Percentiles rank a stretch among this genome's conserved stretches.
phyloP scores from a whole-genome alignment of 2,329 filamentous ascomycete genomes.

The Didymella glomerata region DNA sequence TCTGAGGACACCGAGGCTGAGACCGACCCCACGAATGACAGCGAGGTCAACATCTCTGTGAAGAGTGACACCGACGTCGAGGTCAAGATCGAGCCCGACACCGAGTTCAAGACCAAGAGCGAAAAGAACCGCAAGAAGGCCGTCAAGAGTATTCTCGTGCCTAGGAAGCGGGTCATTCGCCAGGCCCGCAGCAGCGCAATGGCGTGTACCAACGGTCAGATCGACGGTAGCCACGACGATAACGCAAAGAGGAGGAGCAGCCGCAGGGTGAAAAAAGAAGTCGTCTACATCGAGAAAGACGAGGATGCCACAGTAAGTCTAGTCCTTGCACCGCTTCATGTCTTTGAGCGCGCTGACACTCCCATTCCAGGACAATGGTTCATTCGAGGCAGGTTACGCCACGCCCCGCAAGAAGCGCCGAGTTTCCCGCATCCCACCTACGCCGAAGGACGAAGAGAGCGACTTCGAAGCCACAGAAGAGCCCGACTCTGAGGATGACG shows the following conservation, averaged over 20 bases:
- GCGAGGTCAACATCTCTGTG: background rate
- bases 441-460: constrained; percentile 24
- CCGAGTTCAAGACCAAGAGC: background rate
- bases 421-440: constrained; percentile 2
- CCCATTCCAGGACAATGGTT: constrained; percentile 20
- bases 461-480: constrained; percentile 27
- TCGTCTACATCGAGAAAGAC: constrained; percentile 15
- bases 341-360: background rate
- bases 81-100: background rate
- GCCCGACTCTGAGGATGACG: constrained; percentile 24
- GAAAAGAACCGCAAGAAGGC: constrained; percentile 4
- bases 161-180: background rate
- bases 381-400: constrained; percentile 4
- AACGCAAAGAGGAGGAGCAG: constrained; percentile 12
- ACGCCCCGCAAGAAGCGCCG: constrained; percentile 27
- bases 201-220: background rate
- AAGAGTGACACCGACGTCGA: background rate
- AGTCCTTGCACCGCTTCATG: background rate
- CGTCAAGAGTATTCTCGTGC: background rate
- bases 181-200: constrained; percentile 3
- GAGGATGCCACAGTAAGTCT: constrained; percentile 19
- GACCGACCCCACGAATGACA: background rate
- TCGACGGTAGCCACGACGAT: constrained; percentile 1
- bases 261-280: constrained; percentile 6
- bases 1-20: background rate